Evolutionary conservation across 305 asterid genomes (phyloP).

Genomic region (Euphrasia arctica): DNA sequence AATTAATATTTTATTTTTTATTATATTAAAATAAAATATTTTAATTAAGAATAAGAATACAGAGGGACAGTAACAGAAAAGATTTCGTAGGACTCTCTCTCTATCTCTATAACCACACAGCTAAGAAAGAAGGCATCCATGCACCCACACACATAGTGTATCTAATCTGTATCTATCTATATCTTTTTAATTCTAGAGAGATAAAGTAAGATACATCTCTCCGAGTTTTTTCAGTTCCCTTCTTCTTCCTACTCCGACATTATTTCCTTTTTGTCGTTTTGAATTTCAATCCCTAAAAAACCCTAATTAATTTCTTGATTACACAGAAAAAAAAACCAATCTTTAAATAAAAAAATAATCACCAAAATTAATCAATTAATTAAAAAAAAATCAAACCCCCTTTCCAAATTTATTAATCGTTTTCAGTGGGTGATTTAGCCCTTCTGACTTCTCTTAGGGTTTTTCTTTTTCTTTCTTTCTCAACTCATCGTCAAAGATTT

Average conservation of each 20-base stretch:
- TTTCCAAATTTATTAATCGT: slow-evolving; percentile 25
- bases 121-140: too few relatives aligned
- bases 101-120: too few relatives aligned
- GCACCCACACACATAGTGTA: too few relatives aligned
- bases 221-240: background rate
- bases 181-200: background rate
- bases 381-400: background rate
- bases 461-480: background rate
- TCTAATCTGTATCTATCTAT: too few relatives aligned
- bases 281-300: slow-evolving; percentile 3
- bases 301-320: too few relatives aligned
- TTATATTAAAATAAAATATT: too few relatives aligned
- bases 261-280: slow-evolving; percentile 16
- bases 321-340: too few relatives aligned
- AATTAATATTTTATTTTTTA: too few relatives aligned
- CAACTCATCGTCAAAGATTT: too few relatives aligned
- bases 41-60: slow-evolving; percentile 2
- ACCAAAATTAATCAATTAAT: background rate
- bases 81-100: too few relatives aligned
- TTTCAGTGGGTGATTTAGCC: background rate
- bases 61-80: slow-evolving; percentile 5
- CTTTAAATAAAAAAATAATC: background rate
- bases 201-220: background rate
- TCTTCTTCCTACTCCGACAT: slow-evolving; percentile 7
- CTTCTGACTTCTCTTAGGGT: slow-evolving; percentile 30